Evolutionary conservation across 2,329 filamentous ascomycete genomes (phyloP).

Genomic region (Colletotrichum sidae): DNA sequence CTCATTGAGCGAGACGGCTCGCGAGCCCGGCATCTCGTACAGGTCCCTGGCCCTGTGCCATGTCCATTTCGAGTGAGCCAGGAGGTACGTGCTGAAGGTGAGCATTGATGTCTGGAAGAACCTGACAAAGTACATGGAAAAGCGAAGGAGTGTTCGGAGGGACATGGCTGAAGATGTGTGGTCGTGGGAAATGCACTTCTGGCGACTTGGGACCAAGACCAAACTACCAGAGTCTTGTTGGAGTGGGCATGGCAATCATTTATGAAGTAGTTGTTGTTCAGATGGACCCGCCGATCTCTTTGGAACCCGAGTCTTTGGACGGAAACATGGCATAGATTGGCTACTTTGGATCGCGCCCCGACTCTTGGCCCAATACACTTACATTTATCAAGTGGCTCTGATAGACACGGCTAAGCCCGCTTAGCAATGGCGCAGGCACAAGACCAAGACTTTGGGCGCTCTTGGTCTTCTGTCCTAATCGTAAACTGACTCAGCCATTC

Average conservation of each 20-base stretch:
- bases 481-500: constrained; percentile 9
- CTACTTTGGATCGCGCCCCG: neutral
- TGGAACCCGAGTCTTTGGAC: neutral
- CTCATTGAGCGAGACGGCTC: neutral
- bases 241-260: no score
- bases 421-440: constrained; percentile 4
- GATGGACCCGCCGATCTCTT: neutral
- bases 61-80: neutral
- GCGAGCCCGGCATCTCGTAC: no score
- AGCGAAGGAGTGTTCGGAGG: neutral
- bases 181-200: no score
- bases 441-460: neutral
- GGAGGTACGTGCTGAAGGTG: neutral
- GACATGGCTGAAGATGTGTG: neutral
- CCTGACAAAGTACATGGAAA: neutral
- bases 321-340: neutral
- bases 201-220: no score
- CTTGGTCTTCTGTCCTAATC: neutral
- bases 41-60: no score
- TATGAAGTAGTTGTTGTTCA: no score
- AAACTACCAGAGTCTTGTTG: no score
- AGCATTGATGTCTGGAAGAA: neutral
- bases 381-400: neutral
- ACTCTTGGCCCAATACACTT: neutral
- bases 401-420: constrained; percentile 3